A percentile compares a stretch with the other conserved stretches of the same genome.
These are phyloP conservation scores for Tylopilus vinaceipallidus DNA, from an alignment of 768 basidiomycete genomes.

Conservation along the genomic window DNA sequence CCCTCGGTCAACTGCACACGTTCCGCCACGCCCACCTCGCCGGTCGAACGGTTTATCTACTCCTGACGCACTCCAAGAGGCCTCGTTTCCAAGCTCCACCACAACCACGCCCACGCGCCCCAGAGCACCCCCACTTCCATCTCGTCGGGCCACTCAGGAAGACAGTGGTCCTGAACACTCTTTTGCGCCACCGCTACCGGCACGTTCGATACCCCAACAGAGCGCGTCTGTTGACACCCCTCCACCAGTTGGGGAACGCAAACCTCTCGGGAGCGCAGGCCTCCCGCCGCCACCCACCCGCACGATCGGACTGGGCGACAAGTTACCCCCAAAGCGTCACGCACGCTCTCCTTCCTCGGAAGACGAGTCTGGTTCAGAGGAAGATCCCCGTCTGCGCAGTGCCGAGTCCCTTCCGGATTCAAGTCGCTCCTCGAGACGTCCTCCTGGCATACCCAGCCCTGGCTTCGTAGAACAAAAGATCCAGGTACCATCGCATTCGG, in stretches of 20 bases:
- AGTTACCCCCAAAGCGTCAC: slow-evolving; percentile 61
- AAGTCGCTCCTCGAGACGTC: slow-evolving; percentile 61
- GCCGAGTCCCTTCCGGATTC: slow-evolving; percentile 64
- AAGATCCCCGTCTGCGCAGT: slow-evolving; percentile 45
- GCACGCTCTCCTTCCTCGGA: slow-evolving; percentile 41
- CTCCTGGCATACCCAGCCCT: slow-evolving; percentile 35
- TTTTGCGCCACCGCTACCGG: slow-evolving; percentile 34
- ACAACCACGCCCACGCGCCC: slow-evolving; percentile 16
- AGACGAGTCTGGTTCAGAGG: slow-evolving; percentile 62
- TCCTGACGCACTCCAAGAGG: background rate
- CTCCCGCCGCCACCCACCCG: slow-evolving; percentile 77
- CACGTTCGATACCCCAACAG: slow-evolving; percentile 27
- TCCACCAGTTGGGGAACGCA: slow-evolving; percentile 25
- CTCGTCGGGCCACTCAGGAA: slow-evolving; percentile 24
- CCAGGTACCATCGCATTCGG: slow-evolving; percentile 51
- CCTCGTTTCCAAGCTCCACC: background rate
- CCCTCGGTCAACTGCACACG: slow-evolving; percentile 17
- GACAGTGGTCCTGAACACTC: slow-evolving; percentile 8
- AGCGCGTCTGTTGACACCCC: slow-evolving; percentile 18
- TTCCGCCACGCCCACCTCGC: slow-evolving; percentile 23
- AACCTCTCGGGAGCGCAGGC: slow-evolving; percentile 29
- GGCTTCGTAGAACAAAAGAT: slow-evolving; percentile 48
- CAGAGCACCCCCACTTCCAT: slow-evolving; percentile 41
- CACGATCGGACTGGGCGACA: slow-evolving; percentile 65
- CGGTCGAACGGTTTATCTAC: slow-evolving; percentile 6